Conservation (phyloP, 345 rosid species). For the Anastatica hierochuntica region DNA sequence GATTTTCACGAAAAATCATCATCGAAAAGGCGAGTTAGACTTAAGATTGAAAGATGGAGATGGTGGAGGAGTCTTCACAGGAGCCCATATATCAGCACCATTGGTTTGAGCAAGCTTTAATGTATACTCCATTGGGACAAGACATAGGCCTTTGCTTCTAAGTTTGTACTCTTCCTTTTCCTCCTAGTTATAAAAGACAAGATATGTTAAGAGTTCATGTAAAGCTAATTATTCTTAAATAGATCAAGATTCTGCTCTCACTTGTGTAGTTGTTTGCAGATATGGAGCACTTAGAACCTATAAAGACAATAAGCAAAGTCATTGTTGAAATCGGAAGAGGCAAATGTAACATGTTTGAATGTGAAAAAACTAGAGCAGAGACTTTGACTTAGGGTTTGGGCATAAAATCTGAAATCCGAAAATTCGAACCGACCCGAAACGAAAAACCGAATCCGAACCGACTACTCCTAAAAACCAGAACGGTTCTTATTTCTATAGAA, state of each 20-base stretch:
- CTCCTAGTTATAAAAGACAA: conserved; percentile 25
- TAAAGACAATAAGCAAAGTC: background rate
- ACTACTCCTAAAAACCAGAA: too few species aligned
- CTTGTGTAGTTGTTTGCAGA: conserved; percentile 51
- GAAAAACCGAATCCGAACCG: too few species aligned
- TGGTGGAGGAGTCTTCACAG: conserved; percentile 60
- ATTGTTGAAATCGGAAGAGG: conserved; percentile 3
- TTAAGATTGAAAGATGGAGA: background rate
- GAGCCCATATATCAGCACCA: conserved; percentile 98
- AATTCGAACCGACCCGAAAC: too few species aligned
- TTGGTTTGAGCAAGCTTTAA: conserved; percentile 69
- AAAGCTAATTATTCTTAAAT: too few species aligned
- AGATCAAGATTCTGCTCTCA: too few species aligned
- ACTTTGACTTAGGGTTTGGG: background rate
- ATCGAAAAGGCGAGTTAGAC: conserved; percentile 3
- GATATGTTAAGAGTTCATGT: background rate
- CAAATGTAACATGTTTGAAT: conserved; percentile 5
- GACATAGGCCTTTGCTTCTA: conserved; percentile 71
- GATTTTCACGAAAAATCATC: too few species aligned
- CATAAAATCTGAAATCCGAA: too few species aligned
- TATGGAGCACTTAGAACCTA: conserved; percentile 96
- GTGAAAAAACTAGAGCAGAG: background rate
- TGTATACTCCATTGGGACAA: conserved; percentile 67
- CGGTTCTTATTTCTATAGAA: too few species aligned
- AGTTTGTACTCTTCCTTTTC: conserved; percentile 46